Base-by-base conservation (phyloP, 106 monocot species). In the Allium cepa region DNA sequence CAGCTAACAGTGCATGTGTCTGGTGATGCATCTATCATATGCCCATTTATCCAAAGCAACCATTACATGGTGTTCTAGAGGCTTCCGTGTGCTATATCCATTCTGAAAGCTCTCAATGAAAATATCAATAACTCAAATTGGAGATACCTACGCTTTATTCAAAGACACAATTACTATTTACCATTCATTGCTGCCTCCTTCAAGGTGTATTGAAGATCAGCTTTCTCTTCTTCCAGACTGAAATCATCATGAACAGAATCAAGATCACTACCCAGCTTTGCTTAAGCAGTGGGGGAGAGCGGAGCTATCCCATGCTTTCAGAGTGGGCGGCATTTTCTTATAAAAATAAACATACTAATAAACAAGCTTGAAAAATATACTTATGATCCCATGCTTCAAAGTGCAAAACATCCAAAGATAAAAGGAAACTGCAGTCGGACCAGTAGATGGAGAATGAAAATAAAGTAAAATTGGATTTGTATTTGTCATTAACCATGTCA, bases 131-230 rank as follows among this genome's bases (percentile, higher is more conserved):
- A 85, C 68, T 8, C 85, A 85, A 52, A 69, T 66, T 9, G 72
- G 75, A 46, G 60, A 58, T 11, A 82, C 70, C 89, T 85, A 89
- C 51, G 89, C 89, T 46, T 85, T 72, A 80, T 89, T 85, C 78
- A 89, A 47, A 17, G 89, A 78, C 49, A 89, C 62, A 55, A 85
- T 89, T 28, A 89, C 79, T 8, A 85, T 89, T 80, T 85, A 46
- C 82, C 77, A 50, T 70, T 75, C 79, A 75, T 89, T 2, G 89
- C 75, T 46, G 85, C 79, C 3, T 71, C 72, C 52, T 82, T 72
- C 28, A 89, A 68, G 46, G 85, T 74, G 17, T 28, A 51, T 55
- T 80, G 69, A 36, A 89, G 62, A 18, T 72, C 68, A 47, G 51
- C 17, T 67, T 75, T 71, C 67, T 82, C 85, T 56, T 58, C 69